Evolutionary conservation across 2,329 filamentous ascomycete genomes (phyloP).

Genomic region (Colletotrichum echinochloae): DNA sequence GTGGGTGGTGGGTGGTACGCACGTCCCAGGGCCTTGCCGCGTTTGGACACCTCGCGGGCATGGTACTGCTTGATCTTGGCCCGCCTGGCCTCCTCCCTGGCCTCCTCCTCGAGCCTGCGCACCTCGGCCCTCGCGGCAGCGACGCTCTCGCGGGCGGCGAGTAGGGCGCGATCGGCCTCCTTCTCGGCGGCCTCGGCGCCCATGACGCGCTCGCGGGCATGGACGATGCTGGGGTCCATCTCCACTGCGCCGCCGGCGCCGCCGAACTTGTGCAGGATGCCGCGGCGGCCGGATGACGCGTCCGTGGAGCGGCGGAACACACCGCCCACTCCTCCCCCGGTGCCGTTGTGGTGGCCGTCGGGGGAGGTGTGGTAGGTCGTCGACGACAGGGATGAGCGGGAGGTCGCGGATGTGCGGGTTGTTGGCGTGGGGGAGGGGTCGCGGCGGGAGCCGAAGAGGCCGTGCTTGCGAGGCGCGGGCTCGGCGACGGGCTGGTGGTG

Average conservation of each 20-base stretch:
- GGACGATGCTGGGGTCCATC: constrained; percentile 72
- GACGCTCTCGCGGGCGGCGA: constrained; percentile 68
- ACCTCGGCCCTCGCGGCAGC: constrained; percentile 74
- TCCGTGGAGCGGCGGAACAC: constrained; percentile 47
- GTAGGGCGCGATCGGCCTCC: constrained; percentile 73
- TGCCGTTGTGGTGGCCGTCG: constrained; percentile 30
- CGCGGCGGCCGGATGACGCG: constrained; percentile 48
- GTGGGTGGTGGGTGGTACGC: constrained; percentile 59
- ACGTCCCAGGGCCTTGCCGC: constrained; percentile 77
- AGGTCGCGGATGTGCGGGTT: constrained; percentile 43
- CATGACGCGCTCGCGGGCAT: constrained; percentile 71
- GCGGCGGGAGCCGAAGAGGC: constrained; percentile 53
- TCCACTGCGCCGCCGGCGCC: constrained; percentile 54
- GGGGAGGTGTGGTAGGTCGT: constrained; percentile 44
- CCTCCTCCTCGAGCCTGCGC: constrained; percentile 72
- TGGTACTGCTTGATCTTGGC: constrained; percentile 78
- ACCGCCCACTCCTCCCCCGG: constrained; percentile 41
- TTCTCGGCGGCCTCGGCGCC: constrained; percentile 72
- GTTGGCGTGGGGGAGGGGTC: constrained; percentile 44
- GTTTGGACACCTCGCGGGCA: constrained; percentile 73
- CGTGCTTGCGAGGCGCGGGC: constrained; percentile 45
- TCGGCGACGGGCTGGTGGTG: constrained; percentile 47
- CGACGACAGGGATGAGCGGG: constrained; percentile 38
- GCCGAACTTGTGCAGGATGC: constrained; percentile 59
- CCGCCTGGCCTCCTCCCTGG: constrained; percentile 71